Evolutionary conservation across 2,329 filamentous ascomycete species (phyloP).

Genomic region (Microdochium trichocladiopsis): DNA sequence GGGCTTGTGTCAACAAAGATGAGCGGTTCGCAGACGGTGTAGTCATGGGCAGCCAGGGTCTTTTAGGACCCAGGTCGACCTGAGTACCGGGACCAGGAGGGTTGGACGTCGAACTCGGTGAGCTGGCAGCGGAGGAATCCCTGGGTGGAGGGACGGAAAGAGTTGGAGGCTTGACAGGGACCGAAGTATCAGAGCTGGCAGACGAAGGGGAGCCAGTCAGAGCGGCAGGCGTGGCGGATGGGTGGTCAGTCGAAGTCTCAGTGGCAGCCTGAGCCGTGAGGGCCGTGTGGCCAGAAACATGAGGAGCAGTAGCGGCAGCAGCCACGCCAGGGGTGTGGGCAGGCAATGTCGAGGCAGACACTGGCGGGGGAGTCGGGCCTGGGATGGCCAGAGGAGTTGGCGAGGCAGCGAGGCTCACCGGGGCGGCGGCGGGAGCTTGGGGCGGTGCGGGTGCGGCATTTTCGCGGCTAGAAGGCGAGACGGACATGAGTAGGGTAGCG

Average conservation of each 20-base stretch:
- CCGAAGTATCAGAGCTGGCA: slow-evolving; percentile 1
- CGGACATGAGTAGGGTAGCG: slow-evolving; percentile 51
- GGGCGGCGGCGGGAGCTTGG: slow-evolving; percentile 21
- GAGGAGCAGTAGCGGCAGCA: background rate
- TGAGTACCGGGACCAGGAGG: slow-evolving; percentile 15
- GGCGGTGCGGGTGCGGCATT: slow-evolving; percentile 40
- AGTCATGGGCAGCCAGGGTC: slow-evolving; percentile 32
- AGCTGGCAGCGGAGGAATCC: slow-evolving; percentile 11
- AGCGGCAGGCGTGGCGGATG: background rate
- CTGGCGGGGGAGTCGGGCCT: slow-evolving; percentile 3
- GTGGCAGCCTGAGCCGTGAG: background rate
- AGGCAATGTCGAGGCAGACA: slow-evolving; percentile 5
- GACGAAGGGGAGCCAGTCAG: background rate
- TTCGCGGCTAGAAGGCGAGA: slow-evolving; percentile 40
- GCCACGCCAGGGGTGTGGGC: slow-evolving; percentile 14
- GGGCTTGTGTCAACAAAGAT: slow-evolving; percentile 49
- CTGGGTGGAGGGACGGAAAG: slow-evolving; percentile 13
- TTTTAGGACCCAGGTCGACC: slow-evolving; percentile 37
- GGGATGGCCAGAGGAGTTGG: too few species aligned
- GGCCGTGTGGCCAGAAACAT: background rate
- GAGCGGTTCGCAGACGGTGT: slow-evolving; percentile 39
- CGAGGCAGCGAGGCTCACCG: slow-evolving; percentile 27
- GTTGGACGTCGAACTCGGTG: slow-evolving; percentile 9
- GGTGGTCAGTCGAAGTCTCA: background rate
- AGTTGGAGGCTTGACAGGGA: background rate